Percentiles rank a stretch among this genome's conserved stretches.
phyloP scores from a whole-genome alignment of 2,329 filamentous ascomycete genomes.

The Scortechinia acanthostroma region DNA sequence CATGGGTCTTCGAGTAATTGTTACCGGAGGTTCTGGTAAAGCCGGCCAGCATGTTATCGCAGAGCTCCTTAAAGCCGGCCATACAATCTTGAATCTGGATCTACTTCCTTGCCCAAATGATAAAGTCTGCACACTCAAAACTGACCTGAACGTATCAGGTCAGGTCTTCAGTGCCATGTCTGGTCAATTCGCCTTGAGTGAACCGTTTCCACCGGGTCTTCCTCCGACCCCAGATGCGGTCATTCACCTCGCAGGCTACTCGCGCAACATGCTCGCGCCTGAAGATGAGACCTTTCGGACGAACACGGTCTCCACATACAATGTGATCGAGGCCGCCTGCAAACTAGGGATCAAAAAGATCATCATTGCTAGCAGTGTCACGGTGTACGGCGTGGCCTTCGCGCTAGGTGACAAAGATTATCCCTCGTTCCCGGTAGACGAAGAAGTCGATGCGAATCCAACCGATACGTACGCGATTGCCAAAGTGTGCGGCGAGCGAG shows the following conservation, averaged over 20 bases:
- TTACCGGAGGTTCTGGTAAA: slow-evolving; percentile 24
- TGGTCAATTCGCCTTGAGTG: slow-evolving; percentile 36
- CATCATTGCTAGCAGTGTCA: slow-evolving; percentile 50
- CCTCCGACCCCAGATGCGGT: slow-evolving; percentile 47
- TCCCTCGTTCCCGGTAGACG: slow-evolving; percentile 47
- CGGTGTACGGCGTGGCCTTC: slow-evolving; percentile 55
- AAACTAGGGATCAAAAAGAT: slow-evolving; percentile 56
- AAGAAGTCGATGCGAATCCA: slow-evolving; percentile 49
- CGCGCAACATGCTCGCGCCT: slow-evolving; percentile 51
- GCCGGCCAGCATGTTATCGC: slow-evolving; percentile 22
- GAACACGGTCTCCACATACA: slow-evolving; percentile 49
- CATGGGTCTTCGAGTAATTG: too few species aligned
- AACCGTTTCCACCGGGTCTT: slow-evolving; percentile 12
- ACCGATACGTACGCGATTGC: slow-evolving; percentile 55
- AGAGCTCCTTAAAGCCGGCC: slow-evolving; percentile 17
- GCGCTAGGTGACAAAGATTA: slow-evolving; percentile 49
- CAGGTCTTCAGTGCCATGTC: slow-evolving; percentile 26
- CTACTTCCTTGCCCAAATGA: slow-evolving; percentile 13
- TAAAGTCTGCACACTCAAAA: slow-evolving; percentile 21
- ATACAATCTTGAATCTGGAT: slow-evolving; percentile 25
- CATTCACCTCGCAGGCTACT: slow-evolving; percentile 53
- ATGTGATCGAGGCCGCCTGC: slow-evolving; percentile 54
- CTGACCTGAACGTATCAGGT: slow-evolving; percentile 22
- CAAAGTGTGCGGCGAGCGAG: slow-evolving; percentile 50
- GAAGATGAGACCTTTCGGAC: slow-evolving; percentile 50